Base-by-base conservation (phyloP, 257 asterid genomes). In the Schizonepeta tenuifolia region DNA sequence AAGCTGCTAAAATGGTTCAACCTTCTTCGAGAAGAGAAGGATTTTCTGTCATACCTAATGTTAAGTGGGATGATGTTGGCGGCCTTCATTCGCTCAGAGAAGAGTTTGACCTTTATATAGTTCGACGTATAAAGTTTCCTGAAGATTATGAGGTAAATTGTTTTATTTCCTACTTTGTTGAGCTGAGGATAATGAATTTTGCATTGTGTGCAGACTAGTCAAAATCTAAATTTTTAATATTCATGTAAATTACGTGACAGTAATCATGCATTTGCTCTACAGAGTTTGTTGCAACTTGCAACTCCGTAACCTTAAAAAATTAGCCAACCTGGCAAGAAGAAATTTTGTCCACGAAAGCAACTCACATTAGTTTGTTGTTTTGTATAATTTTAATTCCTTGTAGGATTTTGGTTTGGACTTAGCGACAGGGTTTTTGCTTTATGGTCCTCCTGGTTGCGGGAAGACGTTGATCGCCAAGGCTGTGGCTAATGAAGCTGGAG, bases 361-460 rank as follows among this genome's bases (percentile, higher is more conserved):
- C 65, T 69, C 36, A 56, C 24, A 15, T 40, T 40, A 14, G 41
- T 54, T 63, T 60, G 41, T 22, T 15, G 31, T 50, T 41, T 43
- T 62, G 40, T 65, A 71, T 33, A 40, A 65, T 49, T 62, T 57
- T 69, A 59, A 49, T 24, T 11, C 47, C 41, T 85, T 80, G 80
- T 83, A 93, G 98, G 80, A 81, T 40, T 84, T 86, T 67, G 96
- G 93, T 38, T 77, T 84, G 67, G 81, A 84, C 58, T 46, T 81
- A 54, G 97, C 84, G 70, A 85, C 91, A 5, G 98, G 98, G 60
- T 88, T 89, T 79, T 81, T 94, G 88, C 98, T 94, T 35, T 90
- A 88, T 81, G 97, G 98, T 61, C 98, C 98, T 74, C 98, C 98
- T 8, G 97, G 98, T 61, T 91, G 98, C 31, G 98, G 98, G 36